These are phyloP conservation scores for Raddia distichophylla DNA, from an alignment of 176 grass and related monocot species.

Conservation along the genomic window DNA sequence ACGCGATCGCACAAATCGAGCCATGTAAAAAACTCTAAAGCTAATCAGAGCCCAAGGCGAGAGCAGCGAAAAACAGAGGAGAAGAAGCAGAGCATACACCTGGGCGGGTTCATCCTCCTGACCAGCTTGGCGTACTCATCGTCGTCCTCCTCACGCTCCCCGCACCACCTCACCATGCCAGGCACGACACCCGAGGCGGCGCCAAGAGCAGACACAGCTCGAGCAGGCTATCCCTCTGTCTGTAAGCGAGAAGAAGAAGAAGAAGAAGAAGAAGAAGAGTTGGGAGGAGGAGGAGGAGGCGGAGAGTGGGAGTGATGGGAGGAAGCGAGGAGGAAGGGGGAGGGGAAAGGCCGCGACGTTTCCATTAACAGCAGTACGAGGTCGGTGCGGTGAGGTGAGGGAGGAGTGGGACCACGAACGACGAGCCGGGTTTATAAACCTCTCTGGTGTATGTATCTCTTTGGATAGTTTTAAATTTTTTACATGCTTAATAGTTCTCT, in stretches of 20 bases:
- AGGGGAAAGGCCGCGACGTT: conserved; percentile 21
- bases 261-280: no score
- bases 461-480: no score
- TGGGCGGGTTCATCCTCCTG: conserved; percentile 63
- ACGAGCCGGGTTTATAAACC: no score
- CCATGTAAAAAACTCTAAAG: background rate
- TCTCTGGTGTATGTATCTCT: no score
- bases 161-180: conserved; percentile 22
- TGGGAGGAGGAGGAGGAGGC: background rate
- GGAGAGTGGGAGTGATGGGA: background rate
- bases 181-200: background rate
- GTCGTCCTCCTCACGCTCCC: conserved; percentile 11
- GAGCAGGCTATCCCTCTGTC: background rate
- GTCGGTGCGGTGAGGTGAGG: background rate
- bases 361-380: conserved; percentile 28
- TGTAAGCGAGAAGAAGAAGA: background rate
- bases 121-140: conserved; percentile 65
- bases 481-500: no score
- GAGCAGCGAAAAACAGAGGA: background rate
- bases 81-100: conserved; percentile 5
- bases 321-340: no score
- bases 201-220: background rate
- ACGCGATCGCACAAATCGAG: background rate
- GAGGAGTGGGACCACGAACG: background rate
- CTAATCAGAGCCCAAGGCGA: background rate